These are phyloP conservation scores for Colletotrichum falcatum DNA, from an alignment of 2,329 filamentous ascomycete species.

Conservation along the genomic window DNA sequence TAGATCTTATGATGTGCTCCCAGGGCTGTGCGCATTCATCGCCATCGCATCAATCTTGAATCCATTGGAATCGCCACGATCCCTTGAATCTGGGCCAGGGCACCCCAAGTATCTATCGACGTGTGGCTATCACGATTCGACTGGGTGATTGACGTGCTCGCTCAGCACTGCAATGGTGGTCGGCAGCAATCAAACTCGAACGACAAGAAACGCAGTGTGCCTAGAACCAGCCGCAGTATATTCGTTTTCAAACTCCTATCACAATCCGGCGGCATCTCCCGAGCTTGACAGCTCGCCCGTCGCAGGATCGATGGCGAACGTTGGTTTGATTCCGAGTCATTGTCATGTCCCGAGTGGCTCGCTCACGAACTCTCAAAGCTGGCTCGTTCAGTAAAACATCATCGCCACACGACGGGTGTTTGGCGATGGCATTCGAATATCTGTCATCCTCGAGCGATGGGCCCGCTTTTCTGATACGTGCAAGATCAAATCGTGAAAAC, in stretches of 20 bases:
- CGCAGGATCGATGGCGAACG: not conserved
- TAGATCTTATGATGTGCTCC: conserved; percentile 13
- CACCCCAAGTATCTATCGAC: conserved; percentile 18
- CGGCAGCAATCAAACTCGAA: not conserved
- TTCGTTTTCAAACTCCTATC: not conserved
- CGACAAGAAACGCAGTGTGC: conserved; percentile 22
- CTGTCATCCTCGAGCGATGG: conserved; percentile 15
- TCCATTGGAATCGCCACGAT: not conserved
- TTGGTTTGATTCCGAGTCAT: conserved; percentile 26
- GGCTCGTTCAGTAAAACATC: not conserved
- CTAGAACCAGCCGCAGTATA: not conserved
- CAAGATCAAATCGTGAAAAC: not conserved
- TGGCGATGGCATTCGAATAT: not conserved
- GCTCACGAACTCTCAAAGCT: not conserved
- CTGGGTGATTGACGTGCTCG: not conserved
- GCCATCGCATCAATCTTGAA: not conserved
- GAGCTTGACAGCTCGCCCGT: not conserved
- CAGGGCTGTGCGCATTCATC: not conserved
- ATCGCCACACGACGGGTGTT: conserved; percentile 18
- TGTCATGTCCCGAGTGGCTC: conserved; percentile 2
- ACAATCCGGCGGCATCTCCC: no score
- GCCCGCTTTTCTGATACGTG: conserved; percentile 31
- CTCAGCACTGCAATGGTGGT: conserved; percentile 2
- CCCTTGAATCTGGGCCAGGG: conserved; percentile 3
- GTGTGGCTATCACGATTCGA: conserved; percentile 12